Evolutionary conservation across 495 filamentous ascomycete genomes (phyloP), one percentile per base, ranked within the genome.

Genomic region (Penicillium subrubescens): DNA sequence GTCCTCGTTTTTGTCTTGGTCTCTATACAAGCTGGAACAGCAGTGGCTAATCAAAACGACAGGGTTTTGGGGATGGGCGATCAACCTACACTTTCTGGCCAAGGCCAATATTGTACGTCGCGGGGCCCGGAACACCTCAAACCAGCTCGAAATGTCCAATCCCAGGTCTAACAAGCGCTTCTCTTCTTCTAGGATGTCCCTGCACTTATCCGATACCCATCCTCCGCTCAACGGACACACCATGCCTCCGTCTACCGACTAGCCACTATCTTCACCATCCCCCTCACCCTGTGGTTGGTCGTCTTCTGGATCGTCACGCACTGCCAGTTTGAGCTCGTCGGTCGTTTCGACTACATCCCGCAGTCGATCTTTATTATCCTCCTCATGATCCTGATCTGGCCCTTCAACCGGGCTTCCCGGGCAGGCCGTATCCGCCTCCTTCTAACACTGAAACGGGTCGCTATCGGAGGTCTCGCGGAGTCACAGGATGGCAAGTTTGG

Each of bases 31-130:
- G 11, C 19, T n/a, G 5, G 11, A 23, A 17, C 6, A 21, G 31
- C 37, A 31, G 39, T 50, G 37, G 55, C 31, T 66, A 48, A 66
- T 43, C 34, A 15, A 15, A 58, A 19, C 33, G 59, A 51, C 66
- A 95, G 92, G 91, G 64, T 87, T 96, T 67, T 97, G 93, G 93
- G 92, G 89, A 68, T 97, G 92, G 92, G 93, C 88, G 57, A 68
- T 89, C 61, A 96, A 95, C 78, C 85, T 97, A 23, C 92, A 97
- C 57, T 93, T 90, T 75, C 85, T 97, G 41, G 81, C 86, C 67
- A 75, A 87, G 59, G 77, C 85, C 65, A 88, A 88, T 71, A 94
- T 97, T 79, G 89, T 90, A 74, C 62, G 84, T 75, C 61, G 52
- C 55, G 58, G 54, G 37, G 12, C 19, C 10, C 25, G 14, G 25